phyloP scores from a whole-genome alignment of 208 protist species.

The Acanthamoeba sp. region DNA sequence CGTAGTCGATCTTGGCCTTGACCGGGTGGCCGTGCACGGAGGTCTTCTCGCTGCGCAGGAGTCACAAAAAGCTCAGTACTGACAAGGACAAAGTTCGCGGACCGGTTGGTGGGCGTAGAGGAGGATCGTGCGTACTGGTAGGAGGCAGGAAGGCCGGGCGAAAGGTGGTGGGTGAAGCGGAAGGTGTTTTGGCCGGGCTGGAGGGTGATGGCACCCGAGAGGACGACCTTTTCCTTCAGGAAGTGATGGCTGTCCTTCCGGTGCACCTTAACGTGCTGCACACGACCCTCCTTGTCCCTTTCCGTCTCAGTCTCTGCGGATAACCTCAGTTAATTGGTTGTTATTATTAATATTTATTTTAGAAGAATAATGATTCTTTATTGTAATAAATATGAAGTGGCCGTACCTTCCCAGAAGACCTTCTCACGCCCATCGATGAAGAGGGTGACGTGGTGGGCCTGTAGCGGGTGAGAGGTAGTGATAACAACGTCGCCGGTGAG shows the following conservation, averaged over 20 bases:
- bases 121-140: conserved; percentile 5
- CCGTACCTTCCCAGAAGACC: background rate
- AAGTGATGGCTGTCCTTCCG: conserved; percentile 49
- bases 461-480: background rate
- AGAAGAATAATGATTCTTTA: no score
- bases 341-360: no score
- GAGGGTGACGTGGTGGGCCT: conserved; percentile 20
- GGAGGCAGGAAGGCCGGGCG: conserved; percentile 25
- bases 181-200: conserved; percentile 46
- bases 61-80: no score
- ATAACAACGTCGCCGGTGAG: background rate
- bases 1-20: conserved; percentile 53
- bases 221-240: conserved; percentile 42
- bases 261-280: background rate
- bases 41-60: background rate
- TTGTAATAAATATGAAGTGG: background rate
- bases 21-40: background rate
- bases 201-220: background rate
- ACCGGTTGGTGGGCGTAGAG: no score
- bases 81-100: background rate
- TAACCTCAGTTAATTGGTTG: no score
- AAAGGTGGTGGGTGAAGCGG: conserved; percentile 53
- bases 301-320: background rate
- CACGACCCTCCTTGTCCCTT: background rate
- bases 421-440: background rate